Percentiles rank a stretch among this genome's conserved stretches.
Conservation (phyloP, 2,329 filamentous ascomycete species). For the Fusarium humuli region DNA sequence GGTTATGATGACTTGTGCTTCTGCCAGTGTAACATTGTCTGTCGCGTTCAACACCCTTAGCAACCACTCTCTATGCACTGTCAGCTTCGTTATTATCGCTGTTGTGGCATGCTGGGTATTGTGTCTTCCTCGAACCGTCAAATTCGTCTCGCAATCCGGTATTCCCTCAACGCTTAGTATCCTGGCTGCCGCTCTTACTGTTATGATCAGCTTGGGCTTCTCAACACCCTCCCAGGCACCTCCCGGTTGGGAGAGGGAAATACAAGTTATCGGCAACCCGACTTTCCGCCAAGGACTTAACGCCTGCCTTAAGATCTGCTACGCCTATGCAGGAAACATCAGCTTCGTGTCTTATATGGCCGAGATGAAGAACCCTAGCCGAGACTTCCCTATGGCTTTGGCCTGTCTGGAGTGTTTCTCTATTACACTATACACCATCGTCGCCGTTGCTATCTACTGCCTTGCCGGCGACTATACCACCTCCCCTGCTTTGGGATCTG, state of each 20-base stretch:
- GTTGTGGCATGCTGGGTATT: slow-evolving; percentile 69
- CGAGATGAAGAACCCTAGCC: slow-evolving; percentile 50
- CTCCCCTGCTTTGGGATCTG: slow-evolving; percentile 52
- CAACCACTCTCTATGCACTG: slow-evolving; percentile 69
- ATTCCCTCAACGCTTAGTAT: slow-evolving; percentile 47
- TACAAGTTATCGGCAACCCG: slow-evolving; percentile 39
- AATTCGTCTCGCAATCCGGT: slow-evolving; percentile 43
- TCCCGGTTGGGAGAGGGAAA: slow-evolving; percentile 43
- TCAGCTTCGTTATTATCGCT: slow-evolving; percentile 72
- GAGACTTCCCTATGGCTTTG: slow-evolving; percentile 50
- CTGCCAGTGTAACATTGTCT: slow-evolving; percentile 73
- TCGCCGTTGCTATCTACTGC: slow-evolving; percentile 50
- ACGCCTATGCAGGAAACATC: slow-evolving; percentile 48
- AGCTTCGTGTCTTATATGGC: slow-evolving; percentile 51
- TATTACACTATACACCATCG: slow-evolving; percentile 50
- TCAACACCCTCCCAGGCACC: slow-evolving; percentile 36
- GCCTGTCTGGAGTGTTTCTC: slow-evolving; percentile 50
- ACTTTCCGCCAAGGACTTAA: slow-evolving; percentile 45
- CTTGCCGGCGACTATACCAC: slow-evolving; percentile 49
- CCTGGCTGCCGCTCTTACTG: slow-evolving; percentile 44
- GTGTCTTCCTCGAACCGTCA: slow-evolving; percentile 74
- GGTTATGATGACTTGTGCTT: slow-evolving; percentile 76
- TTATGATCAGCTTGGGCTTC: slow-evolving; percentile 48
- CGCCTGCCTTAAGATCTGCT: slow-evolving; percentile 47
- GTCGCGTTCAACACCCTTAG: slow-evolving; percentile 76